A percentile compares a stretch with the other conserved stretches of the same genome.
phyloP scores from a whole-genome alignment of 148 eudicot genomes.

The Agrostemma githago region DNA sequence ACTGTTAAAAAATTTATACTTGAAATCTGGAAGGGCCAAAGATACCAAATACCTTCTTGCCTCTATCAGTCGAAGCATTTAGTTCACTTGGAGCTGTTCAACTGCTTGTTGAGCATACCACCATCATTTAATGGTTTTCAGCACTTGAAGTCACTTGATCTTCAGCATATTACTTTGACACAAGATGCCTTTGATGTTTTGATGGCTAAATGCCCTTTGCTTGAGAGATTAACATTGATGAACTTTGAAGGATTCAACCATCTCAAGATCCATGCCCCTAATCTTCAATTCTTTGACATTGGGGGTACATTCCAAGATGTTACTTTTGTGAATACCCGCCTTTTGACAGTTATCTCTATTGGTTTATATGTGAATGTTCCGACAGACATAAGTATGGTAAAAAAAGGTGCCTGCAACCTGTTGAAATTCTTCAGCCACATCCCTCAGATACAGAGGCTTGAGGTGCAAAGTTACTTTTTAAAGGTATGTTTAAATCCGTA shows the following conservation, averaged over 20 bases:
- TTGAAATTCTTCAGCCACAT: constrained; percentile 60
- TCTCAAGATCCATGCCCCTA: constrained; percentile 69
- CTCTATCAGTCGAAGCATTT: constrained; percentile 49
- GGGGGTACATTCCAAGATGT: constrained; percentile 74
- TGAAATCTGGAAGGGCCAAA: constrained; percentile 90
- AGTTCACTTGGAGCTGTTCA: constrained; percentile 71
- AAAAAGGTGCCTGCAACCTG: constrained; percentile 51
- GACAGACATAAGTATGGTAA: constrained; percentile 30
- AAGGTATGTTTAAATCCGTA: constrained; percentile 40
- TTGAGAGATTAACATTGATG: constrained; percentile 80
- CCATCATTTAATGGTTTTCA: constrained; percentile 48
- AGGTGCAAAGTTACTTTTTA: constrained; percentile 73
- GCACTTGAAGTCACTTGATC: constrained; percentile 73
- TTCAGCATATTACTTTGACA: constrained; percentile 78
- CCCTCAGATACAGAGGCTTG: constrained; percentile 72
- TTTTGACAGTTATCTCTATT: constrained; percentile 60
- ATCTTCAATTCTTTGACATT: constrained; percentile 76
- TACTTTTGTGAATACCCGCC: constrained; percentile 43
- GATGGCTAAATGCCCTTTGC: constrained; percentile 53
- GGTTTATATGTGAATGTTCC: constrained; percentile 52
- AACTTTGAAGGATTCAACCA: constrained; percentile 69
- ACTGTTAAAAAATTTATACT: constrained; percentile 58
- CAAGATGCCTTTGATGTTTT: constrained; percentile 65
- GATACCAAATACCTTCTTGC: constrained; percentile 72
- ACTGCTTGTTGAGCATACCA: constrained; percentile 59